Evolutionary conservation across 2,329 filamentous ascomycete genomes (phyloP), one percentile per base, ranked within the genome.

Genomic region (Penicillium sumatraense): DNA sequence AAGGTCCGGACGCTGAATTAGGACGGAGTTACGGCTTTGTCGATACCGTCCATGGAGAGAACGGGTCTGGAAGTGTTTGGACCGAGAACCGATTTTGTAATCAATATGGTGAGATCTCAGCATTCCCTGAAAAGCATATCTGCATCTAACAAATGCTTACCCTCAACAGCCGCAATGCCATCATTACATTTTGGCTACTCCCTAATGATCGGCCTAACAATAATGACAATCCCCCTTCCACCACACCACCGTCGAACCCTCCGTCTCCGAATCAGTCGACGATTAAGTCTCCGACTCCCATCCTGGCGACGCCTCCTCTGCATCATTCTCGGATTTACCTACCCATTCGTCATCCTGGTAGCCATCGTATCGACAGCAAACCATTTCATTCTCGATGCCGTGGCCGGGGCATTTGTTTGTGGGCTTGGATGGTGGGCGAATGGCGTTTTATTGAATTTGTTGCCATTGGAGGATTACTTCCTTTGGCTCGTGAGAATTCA

Each of bases 121-220:
- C 18, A n/a, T n/a, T n/a, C n/a, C n/a, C n/a, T n/a, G n/a, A n/a
- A n/a, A n/a, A n/a, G n/a, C n/a, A n/a, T n/a, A n/a, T 23, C n/a
- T 23, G 6, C 13, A 21, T 23, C 35, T 60, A 21, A 49, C 27
- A 2, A 13, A n/a, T n/a, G n/a, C n/a, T n/a, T n/a, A n/a, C n/a
- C n/a, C n/a, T 14, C 47, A 56, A 16, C 46, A 86, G 85, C 86
- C 51, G 88, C 88, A 7, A 91, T 91, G 88, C 88, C 88, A 1
- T 89, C 86, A 0, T 79, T 91, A 14, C 88, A 91, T 70, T 91
- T 91, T 66, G 88, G 88, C 3, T 91, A 91, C 75, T 88, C 86
- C 3, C 82, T 91, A 26, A 81, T 91, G 64, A 86, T 91, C 66
- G 88, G 88, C 7, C 73, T 90, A 11, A 90, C 88, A 3, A 81